Percentiles rank a stretch among this genome's conserved stretches.
Conservation (phyloP, 768 basidiomycete species). For the Leccinum variicolor region DNA sequence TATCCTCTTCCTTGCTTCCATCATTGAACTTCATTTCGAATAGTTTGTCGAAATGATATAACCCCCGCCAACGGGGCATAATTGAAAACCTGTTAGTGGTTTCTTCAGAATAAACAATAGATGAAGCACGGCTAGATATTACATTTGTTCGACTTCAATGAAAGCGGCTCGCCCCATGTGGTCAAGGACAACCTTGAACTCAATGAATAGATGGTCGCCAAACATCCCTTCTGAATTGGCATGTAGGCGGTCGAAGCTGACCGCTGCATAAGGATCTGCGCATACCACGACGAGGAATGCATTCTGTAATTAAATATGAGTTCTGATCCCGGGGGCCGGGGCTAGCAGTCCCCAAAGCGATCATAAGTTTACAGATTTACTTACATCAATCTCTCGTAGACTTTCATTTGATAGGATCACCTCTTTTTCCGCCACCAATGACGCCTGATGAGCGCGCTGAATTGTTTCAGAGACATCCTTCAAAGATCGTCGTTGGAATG, state of each 20-base stretch:
- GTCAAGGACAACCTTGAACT: background rate
- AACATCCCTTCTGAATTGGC: background rate
- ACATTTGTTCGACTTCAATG: background rate
- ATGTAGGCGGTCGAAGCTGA: background rate
- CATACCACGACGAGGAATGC: background rate
- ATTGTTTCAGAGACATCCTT: background rate
- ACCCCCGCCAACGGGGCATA: background rate
- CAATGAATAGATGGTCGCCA: background rate
- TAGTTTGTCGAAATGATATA: background rate
- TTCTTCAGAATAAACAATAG: too few relatives aligned
- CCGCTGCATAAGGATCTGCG: background rate
- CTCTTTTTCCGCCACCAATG: too few relatives aligned
- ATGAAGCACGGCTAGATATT: background rate
- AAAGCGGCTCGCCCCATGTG: background rate
- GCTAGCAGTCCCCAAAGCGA: too few relatives aligned
- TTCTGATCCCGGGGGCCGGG: background rate
- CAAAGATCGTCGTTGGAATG: background rate
- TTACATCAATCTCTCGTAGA: background rate
- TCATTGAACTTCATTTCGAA: background rate
- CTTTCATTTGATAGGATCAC: too few relatives aligned
- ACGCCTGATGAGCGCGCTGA: background rate
- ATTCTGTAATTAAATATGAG: background rate
- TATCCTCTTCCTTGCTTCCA: background rate
- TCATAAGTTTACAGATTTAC: background rate
- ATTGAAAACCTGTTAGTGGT: background rate